Conservation (phyloP, 2,329 filamentous ascomycete species). For the Venturia effusa region DNA sequence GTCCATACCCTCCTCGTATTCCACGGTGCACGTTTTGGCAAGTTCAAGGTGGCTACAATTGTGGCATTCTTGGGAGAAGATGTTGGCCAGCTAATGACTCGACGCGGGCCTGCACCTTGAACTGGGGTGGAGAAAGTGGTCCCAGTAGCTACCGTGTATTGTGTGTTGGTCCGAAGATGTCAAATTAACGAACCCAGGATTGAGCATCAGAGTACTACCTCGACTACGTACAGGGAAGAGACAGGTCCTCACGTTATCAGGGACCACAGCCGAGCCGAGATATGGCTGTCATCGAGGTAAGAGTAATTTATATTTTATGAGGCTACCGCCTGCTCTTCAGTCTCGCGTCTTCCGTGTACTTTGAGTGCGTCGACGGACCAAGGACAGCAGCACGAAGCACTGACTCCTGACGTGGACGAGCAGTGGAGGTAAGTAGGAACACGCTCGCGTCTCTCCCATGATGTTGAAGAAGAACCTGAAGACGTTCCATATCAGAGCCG, state of each 20-base stretch:
- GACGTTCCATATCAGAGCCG: background rate
- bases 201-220: background rate
- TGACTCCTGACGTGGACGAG: background rate
- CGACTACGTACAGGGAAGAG: slow-evolving; percentile 5
- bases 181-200: background rate
- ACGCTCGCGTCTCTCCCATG: background rate
- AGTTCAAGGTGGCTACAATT: background rate
- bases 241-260: background rate
- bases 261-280: background rate
- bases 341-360: background rate
- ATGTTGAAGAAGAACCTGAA: background rate
- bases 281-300: slow-evolving; percentile 1
- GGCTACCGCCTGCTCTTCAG: background rate
- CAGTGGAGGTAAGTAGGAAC: background rate
- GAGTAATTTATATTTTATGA: background rate
- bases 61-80: background rate
- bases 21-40: background rate
- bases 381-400: background rate
- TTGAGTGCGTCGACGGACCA: background rate
- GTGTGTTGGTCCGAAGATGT: background rate
- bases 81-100: too few species aligned
- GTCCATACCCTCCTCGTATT: background rate
- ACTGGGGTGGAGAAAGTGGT: too few species aligned
- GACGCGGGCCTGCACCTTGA: too few species aligned
- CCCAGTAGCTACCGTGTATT: too few species aligned